A percentile compares a stretch with the other conserved stretches of the same genome.
phyloP scores from a whole-genome alignment of 2,329 filamentous ascomycete species.

The Cucurbitaria berberidis region DNA sequence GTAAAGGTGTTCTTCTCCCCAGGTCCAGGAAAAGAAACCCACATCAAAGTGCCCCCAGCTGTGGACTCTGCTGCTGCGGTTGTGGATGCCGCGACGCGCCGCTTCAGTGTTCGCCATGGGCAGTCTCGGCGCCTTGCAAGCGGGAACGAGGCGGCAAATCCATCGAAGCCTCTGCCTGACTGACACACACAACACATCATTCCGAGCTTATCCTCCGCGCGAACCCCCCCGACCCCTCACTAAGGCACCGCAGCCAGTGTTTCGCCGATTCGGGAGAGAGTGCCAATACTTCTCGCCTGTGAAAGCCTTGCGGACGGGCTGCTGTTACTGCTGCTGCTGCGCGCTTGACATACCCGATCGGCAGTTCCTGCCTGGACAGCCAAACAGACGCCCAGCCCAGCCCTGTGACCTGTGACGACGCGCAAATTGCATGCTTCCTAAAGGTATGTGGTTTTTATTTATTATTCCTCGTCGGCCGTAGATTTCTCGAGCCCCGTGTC shows the following conservation, averaged over 20 bases:
- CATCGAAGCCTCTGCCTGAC: constrained; percentile 28
- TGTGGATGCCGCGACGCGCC: background rate
- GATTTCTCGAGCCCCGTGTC: background rate
- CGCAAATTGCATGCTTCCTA: constrained; percentile 47
- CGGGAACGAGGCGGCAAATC: constrained; percentile 23
- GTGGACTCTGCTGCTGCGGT: constrained; percentile 6
- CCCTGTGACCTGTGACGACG: constrained; percentile 47
- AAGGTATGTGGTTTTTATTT: constrained; percentile 48
- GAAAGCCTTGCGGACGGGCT: constrained; percentile 34
- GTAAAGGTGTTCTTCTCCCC: background rate
- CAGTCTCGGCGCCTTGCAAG: constrained; percentile 26
- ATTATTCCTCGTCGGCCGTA: background rate
- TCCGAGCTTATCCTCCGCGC: constrained; percentile 47
- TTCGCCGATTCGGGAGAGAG: constrained; percentile 40
- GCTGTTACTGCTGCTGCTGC: too few relatives aligned
- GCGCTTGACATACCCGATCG: constrained; percentile 40
- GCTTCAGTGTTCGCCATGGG: constrained; percentile 11
- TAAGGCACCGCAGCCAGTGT: constrained; percentile 32
- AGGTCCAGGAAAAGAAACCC: background rate
- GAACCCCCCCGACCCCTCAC: constrained; percentile 40
- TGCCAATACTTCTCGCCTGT: constrained; percentile 42
- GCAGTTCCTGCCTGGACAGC: constrained; percentile 44
- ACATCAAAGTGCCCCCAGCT: background rate
- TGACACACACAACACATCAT: constrained; percentile 41
- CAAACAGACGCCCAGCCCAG: constrained; percentile 47